phyloP scores from a whole-genome alignment of 108 stramenopile species.

The Cyclotella atomus region DNA sequence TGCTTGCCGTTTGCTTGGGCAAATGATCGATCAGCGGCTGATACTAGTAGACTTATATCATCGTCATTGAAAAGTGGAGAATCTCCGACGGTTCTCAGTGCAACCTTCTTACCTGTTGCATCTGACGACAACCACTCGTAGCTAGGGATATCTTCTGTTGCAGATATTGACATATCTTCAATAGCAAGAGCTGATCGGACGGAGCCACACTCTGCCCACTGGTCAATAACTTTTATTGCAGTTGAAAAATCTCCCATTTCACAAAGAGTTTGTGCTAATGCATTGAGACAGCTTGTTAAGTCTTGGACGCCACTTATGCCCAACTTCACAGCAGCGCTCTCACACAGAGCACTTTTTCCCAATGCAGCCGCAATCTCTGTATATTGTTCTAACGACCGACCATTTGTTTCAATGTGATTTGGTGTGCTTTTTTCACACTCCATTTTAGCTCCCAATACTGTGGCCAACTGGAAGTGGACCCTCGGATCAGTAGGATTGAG shows the following conservation, averaged over 20 bases:
- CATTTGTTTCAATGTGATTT: neutral
- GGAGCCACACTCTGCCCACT: constrained; percentile 46
- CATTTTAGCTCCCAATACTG: constrained; percentile 36
- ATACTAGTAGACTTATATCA: constrained; percentile 31
- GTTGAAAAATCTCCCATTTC: constrained; percentile 44
- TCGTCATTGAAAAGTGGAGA: constrained; percentile 28
- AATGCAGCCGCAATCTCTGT: constrained; percentile 27
- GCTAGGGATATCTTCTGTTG: constrained; percentile 17
- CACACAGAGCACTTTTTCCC: constrained; percentile 33
- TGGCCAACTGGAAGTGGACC: constrained; percentile 36
- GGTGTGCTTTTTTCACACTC: constrained; percentile 33
- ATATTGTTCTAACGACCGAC: neutral
- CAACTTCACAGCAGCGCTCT: constrained; percentile 35
- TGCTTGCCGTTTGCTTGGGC: constrained; percentile 38
- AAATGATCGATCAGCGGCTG: constrained; percentile 44
- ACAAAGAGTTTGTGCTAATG: constrained; percentile 28
- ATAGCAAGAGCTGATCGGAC: constrained; percentile 31
- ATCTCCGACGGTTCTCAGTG: constrained; percentile 33
- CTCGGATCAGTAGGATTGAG: constrained; percentile 46
- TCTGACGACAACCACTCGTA: constrained; percentile 36
- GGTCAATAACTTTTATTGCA: constrained; percentile 33
- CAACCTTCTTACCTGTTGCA: constrained; percentile 16
- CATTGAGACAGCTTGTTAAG: constrained; percentile 37
- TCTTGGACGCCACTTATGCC: constrained; percentile 41
- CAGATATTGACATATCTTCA: constrained; percentile 15